phyloP scores from a whole-genome alignment of 495 filamentous ascomycete genomes.

The Tuber brumale region DNA sequence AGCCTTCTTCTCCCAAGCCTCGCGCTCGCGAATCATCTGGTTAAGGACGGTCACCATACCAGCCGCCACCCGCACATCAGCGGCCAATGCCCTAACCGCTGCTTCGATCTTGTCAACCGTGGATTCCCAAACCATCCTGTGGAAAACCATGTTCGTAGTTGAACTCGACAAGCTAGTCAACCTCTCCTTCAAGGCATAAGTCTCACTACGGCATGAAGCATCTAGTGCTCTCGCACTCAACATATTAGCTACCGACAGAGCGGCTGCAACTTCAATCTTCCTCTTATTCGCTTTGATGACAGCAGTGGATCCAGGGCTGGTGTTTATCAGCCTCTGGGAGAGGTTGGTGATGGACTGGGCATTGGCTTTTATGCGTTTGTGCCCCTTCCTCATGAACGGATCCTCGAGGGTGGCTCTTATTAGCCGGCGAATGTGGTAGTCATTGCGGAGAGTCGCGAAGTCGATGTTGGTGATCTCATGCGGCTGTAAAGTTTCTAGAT shows the following conservation, averaged over 20 bases:
- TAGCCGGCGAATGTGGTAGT: neutral
- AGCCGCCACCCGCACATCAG: neutral
- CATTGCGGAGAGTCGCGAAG: neutral
- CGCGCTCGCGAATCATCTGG: neutral
- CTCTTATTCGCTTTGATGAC: neutral
- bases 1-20: neutral
- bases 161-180: neutral
- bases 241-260: neutral
- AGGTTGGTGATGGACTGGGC: neutral
- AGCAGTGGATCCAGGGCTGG: neutral
- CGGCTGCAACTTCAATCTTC: neutral
- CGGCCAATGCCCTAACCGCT: neutral
- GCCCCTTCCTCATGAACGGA: neutral
- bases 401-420: neutral
- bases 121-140: neutral
- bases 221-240: neutral
- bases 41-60: neutral
- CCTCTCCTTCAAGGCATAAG: neutral
- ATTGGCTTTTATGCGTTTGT: neutral
- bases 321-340: neutral
- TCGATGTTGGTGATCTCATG: neutral
- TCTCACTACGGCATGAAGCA: neutral
- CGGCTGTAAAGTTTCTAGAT: neutral
- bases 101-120: neutral
- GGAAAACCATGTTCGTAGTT: neutral